Evolutionary conservation across 1,284 basidiomycete genomes (phyloP).

Genomic region (Taiwanofungus camphoratus): DNA sequence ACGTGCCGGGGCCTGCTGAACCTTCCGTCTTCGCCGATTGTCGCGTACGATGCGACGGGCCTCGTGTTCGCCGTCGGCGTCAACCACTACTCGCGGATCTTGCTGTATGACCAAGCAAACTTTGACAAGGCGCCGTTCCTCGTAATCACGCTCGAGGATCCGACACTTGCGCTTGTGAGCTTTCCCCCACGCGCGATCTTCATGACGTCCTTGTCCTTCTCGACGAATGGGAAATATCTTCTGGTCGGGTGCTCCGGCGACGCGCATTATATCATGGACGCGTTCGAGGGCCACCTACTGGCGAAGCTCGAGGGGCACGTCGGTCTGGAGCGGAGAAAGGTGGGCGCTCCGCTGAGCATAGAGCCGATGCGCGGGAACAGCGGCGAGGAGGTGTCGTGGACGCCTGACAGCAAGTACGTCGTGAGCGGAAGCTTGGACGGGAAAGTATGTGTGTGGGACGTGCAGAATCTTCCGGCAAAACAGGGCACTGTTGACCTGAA

Average conservation of each 20-base stretch:
- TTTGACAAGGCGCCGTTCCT: slow-evolving; percentile 92
- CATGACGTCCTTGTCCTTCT: slow-evolving; percentile 90
- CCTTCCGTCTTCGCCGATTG: slow-evolving; percentile 71
- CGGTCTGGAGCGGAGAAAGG: slow-evolving; percentile 43
- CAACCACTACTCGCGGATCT: slow-evolving; percentile 78
- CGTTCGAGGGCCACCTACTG: slow-evolving; percentile 78
- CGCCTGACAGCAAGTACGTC: slow-evolving; percentile 86
- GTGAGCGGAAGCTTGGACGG: slow-evolving; percentile 82
- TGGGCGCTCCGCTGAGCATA: slow-evolving; percentile 49
- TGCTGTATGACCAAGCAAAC: slow-evolving; percentile 85
- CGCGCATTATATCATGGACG: slow-evolving; percentile 90
- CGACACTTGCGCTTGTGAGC: slow-evolving; percentile 62
- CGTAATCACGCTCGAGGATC: slow-evolving; percentile 77
- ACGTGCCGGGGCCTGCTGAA: slow-evolving; percentile 71
- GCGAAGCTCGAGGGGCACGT: slow-evolving; percentile 80
- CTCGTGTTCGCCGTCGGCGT: slow-evolving; percentile 91
- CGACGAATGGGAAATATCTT: slow-evolving; percentile 84
- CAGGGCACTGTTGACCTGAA: slow-evolving; percentile 49
- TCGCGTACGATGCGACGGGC: slow-evolving; percentile 88
- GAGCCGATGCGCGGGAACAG: slow-evolving; percentile 73
- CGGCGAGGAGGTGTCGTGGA: slow-evolving; percentile 90
- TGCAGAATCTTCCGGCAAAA: slow-evolving; percentile 50
- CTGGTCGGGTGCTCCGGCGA: slow-evolving; percentile 91
- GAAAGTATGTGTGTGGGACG: slow-evolving; percentile 76
- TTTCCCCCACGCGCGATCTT: slow-evolving; percentile 85